Evolutionary conservation across 2,329 filamentous ascomycete species (phyloP).

Genomic region (Fusarium sp.): DNA sequence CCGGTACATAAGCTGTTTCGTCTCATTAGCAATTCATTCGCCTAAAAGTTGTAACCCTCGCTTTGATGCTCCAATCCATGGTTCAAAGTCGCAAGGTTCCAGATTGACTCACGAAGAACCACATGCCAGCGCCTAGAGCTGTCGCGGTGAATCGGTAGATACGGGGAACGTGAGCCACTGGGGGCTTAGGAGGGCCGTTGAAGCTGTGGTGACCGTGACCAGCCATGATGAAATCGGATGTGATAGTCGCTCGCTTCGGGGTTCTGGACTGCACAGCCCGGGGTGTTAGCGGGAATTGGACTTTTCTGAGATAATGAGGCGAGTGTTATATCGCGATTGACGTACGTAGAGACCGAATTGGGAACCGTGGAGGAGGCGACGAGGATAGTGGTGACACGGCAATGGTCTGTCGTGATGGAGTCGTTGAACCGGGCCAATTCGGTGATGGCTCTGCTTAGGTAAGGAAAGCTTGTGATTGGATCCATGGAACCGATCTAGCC

Average conservation of each 20-base stretch:
- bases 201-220: slow-evolving; percentile 37
- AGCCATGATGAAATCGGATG: slow-evolving; percentile 35
- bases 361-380: slow-evolving; percentile 22
- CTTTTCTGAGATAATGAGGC: accelerated
- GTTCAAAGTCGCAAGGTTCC: not conserved
- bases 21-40: slow-evolving; percentile 15
- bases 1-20: slow-evolving; percentile 84
- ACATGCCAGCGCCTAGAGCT: slow-evolving; percentile 93
- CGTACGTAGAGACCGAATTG: slow-evolving; percentile 36
- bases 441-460: slow-evolving; percentile 36
- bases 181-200: slow-evolving; percentile 51
- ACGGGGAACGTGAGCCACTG: slow-evolving; percentile 59
- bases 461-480: slow-evolving; percentile 33
- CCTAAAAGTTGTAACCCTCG: not conserved
- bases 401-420: slow-evolving; percentile 28
- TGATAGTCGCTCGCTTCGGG: slow-evolving; percentile 17
- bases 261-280: slow-evolving; percentile 7
- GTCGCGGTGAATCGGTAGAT: slow-evolving; percentile 88
- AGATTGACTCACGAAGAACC: slow-evolving; percentile 85
- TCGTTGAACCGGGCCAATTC: slow-evolving; percentile 34
- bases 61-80: not conserved
- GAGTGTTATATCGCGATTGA: not conserved
- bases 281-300: not conserved
- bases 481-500: too few relatives aligned
- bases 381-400: slow-evolving; percentile 20